Base-by-base conservation (phyloP, 2,329 filamentous ascomycete species). In the Verticillium tricorpus region DNA sequence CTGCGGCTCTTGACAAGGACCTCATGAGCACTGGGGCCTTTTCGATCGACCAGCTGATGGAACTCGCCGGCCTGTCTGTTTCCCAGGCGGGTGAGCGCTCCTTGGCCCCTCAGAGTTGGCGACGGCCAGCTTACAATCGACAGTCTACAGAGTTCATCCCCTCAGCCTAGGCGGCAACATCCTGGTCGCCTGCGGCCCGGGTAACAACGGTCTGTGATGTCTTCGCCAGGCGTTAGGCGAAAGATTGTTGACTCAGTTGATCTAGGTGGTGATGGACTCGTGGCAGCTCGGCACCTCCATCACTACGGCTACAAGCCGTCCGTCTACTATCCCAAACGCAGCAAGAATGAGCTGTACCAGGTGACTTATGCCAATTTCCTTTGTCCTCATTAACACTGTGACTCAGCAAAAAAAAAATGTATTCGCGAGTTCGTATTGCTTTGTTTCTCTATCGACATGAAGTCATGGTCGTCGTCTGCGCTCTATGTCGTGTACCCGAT, bases 1-100 rank as follows among this genome's bases (percentile, higher is more conserved):
- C 95, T 0, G 89, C 91, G 0, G 90, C 92, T 57, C 85, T 99
- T 19, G 95, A 99, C 73, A 89, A 91, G 75, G 94, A 99, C 73
- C 88, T 99, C 65, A 98, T 99, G 93, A 91, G 87, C 72, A 85
- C 86, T 12, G 86, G 88, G 1, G 93, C 91, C 9, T 99, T 97
- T 77, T 96, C 92, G 12, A 85, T 99, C 61, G 95, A 98, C 72
- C 95, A 99, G 76, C 81, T 99, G 57, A 98, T 99, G 95, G 95
- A 98, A 73, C 80, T 99, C 8, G 95, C 95, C 54, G 95, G 95
- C 0, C 83, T 99, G 0, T 93, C 93, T 1, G 93, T 98, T 31
- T 94, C 94, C 14, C 93, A 98, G 81, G 93, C 90, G 58, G 88
- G 92, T 93, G 72, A 62, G 80, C n/a, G 28, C 8, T 9, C 5